Base-by-base conservation (phyloP, 768 basidiomycete genomes). In the Leccinum imitatum region DNA sequence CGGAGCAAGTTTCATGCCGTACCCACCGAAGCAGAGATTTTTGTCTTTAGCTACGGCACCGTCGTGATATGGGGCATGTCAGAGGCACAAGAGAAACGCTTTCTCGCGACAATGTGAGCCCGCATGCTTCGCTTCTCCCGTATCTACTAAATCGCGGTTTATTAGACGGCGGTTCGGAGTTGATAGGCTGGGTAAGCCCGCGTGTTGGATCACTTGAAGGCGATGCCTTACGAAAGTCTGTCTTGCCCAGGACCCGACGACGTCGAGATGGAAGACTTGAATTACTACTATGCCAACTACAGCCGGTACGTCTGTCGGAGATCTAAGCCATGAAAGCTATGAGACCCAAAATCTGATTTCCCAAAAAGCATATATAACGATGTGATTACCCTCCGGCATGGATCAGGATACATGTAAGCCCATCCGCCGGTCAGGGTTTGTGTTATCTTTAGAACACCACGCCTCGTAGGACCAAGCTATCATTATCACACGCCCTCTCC, bases 21-120 rank as follows among this genome's bases (percentile, higher is more conserved):
- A 37, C 80, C 85, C 6, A 82, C 81, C 33, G 87, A 89, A 63
- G 90, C 91, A 9, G 95, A 97, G 74, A 90, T 97, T 57, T 97
- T 96, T 73, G 76, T 97, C 64, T 98, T 97, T 74, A 84, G 89
- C 63, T 97, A 96, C 70, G 95, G 95, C 13, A 95, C 93, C 0
- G 91, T 96, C 27, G 95, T 98, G 25, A 91, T 96, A 54, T 98
- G 95, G 95, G 95, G 95, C 25, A 97, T 98, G 95, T 89, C 91
- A 41, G 93, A 97, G 71, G 79, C 85, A 6, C 92, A 97, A 69
- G 95, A 98, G 78, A 90, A 84, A 72, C 81, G 94, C 9, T 94
- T 98, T 68, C 76, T 98, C 62, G 86, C 90, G 27, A 95, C 94
- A 21, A 83, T 98, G 95, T 95, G 68, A 75, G 91, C 79, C 30